Conservation (phyloP, 495 filamentous ascomycete genomes). For the Aspergillus indologenus region DNA sequence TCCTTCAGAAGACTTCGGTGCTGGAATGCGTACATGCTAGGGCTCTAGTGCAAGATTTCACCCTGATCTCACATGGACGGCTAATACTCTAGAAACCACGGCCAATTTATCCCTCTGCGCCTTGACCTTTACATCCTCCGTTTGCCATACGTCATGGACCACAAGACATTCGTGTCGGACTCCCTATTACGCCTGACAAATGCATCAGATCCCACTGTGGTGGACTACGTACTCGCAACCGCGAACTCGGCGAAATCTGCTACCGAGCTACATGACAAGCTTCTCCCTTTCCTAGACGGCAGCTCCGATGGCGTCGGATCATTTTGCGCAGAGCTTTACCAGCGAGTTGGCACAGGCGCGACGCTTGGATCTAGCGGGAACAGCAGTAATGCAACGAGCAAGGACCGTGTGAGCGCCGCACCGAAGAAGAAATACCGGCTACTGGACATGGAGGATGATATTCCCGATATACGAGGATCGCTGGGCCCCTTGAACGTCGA, state of each 20-base stretch:
- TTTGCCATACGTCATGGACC: constrained; percentile 29
- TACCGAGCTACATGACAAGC: constrained; percentile 51
- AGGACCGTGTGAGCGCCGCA: constrained; percentile 17
- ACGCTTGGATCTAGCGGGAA: constrained; percentile 11
- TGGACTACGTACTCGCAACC: constrained; percentile 62
- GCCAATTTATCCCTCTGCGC: constrained; percentile 1
- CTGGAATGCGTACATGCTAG: too few species aligned
- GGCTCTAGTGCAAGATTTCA: neutral
- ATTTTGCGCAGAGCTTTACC: constrained; percentile 55
- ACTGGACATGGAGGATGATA: constrained; percentile 78
- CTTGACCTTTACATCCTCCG: neutral
- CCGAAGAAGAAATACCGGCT: constrained; percentile 72
- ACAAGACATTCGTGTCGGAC: constrained; percentile 46
- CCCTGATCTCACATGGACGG: neutral
- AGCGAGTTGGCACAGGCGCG: constrained; percentile 37
- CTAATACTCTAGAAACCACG: neutral
- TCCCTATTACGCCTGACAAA: constrained; percentile 52
- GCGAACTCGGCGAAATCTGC: constrained; percentile 53
- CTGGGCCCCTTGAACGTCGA: constrained; percentile 52
- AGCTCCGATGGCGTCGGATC: constrained; percentile 42
- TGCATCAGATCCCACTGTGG: constrained; percentile 56
- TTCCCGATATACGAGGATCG: constrained; percentile 30
- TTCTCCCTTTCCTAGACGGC: constrained; percentile 53
- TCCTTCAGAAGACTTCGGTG: too few species aligned
- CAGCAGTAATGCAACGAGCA: constrained; percentile 8